Evolutionary conservation across 1,284 basidiomycete species (phyloP), one percentile per base, ranked within the genome.

Genomic region (Phlebopus sp.): DNA sequence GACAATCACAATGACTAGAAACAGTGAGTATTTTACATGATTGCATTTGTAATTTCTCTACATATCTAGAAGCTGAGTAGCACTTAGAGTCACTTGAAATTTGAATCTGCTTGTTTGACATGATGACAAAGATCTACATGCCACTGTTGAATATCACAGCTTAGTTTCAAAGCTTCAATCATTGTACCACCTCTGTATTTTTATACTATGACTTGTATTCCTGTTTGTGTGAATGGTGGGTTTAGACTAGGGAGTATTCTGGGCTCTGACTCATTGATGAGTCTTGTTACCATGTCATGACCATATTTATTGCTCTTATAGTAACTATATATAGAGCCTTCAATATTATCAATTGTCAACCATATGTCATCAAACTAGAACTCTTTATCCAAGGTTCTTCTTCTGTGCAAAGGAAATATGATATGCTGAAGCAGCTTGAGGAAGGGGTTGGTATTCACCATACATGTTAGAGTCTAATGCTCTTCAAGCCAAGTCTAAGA

Each of bases 1-100:
- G 18, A 23, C 8, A 40, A 30, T 31, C 14, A 17, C 27, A 46
- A 46, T 46, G 37, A 25, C n/a, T 46, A 37, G 45, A 9, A 14
- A 17, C 4, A 46, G 39, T 29, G 23, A 29, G 1, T 27, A 38
- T 40, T 25, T 46, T 25, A 8, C 25, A 25, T 25, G 25, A 25
- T 8, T 25, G 25, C 37, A 19, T 21, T 38, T 23, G 37, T 21
- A 25, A 13, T 21, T 38, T 14, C 19, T 8, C 25, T 25, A 25
- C 25, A 25, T 8, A 25, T 25, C 25, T 25, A 25, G 25, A 25
- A 25, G 25, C 25, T 25, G 25, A 25, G 25, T 25, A 25, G 25
- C 25, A 25, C 25, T 25, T 8, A 25, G 25, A 25, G 25, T 25
- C 25, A 25, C 25, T 25, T 25, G 25, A 25, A 25, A 25, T 25